Conservation (phyloP, 1,139 yeast genomes). For the Lodderomyces metapsilosis region DNA sequence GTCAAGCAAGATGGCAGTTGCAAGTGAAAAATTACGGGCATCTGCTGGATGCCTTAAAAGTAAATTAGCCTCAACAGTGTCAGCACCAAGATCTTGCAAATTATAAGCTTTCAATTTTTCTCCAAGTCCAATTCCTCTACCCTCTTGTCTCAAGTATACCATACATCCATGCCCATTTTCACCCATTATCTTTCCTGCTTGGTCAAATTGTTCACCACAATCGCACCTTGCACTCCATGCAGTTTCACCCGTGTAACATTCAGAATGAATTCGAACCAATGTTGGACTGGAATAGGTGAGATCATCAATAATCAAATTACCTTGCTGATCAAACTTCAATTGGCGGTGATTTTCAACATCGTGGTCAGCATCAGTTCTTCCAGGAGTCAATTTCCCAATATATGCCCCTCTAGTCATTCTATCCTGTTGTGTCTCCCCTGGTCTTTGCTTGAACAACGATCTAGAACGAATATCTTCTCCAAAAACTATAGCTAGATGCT, state of each 20-base stretch:
- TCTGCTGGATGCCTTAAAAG: constrained; percentile 95
- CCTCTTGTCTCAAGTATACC: constrained; percentile 95
- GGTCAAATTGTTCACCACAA: constrained; percentile 98
- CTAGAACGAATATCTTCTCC: constrained; percentile 87
- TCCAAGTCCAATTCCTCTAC: constrained; percentile 96
- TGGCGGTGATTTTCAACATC: constrained; percentile 38
- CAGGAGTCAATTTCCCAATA: constrained; percentile 84
- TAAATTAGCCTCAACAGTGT: constrained; percentile 94
- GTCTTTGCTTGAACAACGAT: constrained; percentile 60
- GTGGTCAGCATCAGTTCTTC: constrained; percentile 67
- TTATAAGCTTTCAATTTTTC: constrained; percentile 97
- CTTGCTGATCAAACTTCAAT: constrained; percentile 44
- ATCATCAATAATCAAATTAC: constrained; percentile 46
- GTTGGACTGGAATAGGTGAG: constrained; percentile 49
- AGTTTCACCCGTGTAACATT: constrained; percentile 98
- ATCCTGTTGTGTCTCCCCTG: constrained; percentile 81
- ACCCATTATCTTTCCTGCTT: constrained; percentile 94
- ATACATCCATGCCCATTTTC: constrained; percentile 86
- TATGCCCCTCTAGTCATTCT: constrained; percentile 98
- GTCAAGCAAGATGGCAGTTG: constrained; percentile 88
- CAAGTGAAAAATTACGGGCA: constrained; percentile 87
- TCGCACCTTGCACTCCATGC: constrained; percentile 99
- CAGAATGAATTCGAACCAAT: constrained; percentile 80
- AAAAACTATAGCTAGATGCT: constrained; percentile 94
- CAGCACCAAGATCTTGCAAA: constrained; percentile 96